Base-by-base conservation (phyloP, 2,329 filamentous ascomycete genomes). In the Phialocephala subalpina region DNA sequence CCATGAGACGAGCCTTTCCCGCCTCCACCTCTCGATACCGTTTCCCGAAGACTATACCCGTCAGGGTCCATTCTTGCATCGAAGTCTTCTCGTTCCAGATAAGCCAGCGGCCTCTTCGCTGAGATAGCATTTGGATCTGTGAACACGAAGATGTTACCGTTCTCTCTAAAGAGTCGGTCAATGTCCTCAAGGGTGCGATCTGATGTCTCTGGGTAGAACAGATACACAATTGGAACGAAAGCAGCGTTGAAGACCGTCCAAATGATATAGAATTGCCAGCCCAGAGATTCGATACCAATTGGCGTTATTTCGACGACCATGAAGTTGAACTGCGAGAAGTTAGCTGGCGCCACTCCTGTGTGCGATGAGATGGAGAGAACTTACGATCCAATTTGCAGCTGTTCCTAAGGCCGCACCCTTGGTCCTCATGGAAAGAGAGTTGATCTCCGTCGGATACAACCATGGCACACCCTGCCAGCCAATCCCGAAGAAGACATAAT, bases 231-330 rank as follows among this genome's bases (percentile, higher is more conserved):
- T 12, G 68, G 71, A 7, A 73, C 53, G 55, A 70, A 68, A 18
- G 16, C 14, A 25, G 55, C 33, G 29, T 63, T 63, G 55, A 66
- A 59, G 6, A 59, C 65, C 77, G 82, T 83, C 74, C 85, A 86
- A 69, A 85, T 84, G 2, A 86, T 74, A 67, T 86, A 86, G 0
- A 80, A 81, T 69, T 82, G 82, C 82, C 82, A 86, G 29, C 78
- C 70, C 1, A 87, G 74, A 5, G 78, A 80, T 57, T 79, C 78
- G 65, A 86, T 80, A 1, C 83, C 75, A 0, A 81, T 80, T 0
- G 84, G 83, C 0, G 83, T 86, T 20, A 86, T 82, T 82, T 84
- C 83, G 3, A 85, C 82, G 52, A 82, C 67, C 18, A 73, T 65
- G 40, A 79, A 80, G 63, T 78, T 78, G 47, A 52, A 52, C 47